phyloP scores from a whole-genome alignment of 2,329 filamentous ascomycete genomes.

The Trichoderma atroviride region DNA sequence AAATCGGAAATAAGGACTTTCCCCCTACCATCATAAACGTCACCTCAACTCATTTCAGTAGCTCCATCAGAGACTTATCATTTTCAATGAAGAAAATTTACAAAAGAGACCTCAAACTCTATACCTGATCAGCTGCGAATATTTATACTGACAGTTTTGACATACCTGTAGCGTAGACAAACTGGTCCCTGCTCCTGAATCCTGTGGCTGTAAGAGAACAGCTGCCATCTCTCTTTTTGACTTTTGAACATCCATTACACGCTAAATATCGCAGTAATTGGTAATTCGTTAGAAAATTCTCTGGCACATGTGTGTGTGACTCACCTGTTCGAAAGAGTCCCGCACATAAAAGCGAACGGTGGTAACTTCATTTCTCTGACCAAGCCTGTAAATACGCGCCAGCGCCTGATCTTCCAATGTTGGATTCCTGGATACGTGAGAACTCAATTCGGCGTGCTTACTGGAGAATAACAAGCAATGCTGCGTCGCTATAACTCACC shows the following conservation, averaged over 20 bases:
- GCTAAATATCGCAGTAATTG: not conserved
- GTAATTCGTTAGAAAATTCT: not conserved
- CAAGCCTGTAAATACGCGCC: not conserved
- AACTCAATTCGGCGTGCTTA: no score
- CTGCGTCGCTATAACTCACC: not conserved
- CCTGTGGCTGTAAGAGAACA: not conserved
- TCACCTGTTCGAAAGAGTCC: not conserved
- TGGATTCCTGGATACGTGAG: not conserved
- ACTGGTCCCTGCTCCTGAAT: not conserved
- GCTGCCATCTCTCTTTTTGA: not conserved
- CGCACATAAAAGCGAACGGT: not conserved
- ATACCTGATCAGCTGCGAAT: not conserved
- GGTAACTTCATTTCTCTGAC: not conserved
- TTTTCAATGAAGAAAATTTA: no score
- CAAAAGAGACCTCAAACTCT: not conserved
- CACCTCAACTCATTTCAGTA: no score
- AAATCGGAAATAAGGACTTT: no score
- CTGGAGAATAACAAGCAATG: not conserved
- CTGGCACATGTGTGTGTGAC: not conserved
- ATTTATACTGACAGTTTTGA: not conserved
- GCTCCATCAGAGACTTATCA: no score
- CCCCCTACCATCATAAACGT: no score
- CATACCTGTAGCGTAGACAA: not conserved
- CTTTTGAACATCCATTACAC: not conserved
- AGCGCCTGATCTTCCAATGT: conserved; percentile 4